These are phyloP conservation scores for Cornus suecica DNA, from an alignment of 148 eudicot genomes.

Conservation along the genomic window DNA sequence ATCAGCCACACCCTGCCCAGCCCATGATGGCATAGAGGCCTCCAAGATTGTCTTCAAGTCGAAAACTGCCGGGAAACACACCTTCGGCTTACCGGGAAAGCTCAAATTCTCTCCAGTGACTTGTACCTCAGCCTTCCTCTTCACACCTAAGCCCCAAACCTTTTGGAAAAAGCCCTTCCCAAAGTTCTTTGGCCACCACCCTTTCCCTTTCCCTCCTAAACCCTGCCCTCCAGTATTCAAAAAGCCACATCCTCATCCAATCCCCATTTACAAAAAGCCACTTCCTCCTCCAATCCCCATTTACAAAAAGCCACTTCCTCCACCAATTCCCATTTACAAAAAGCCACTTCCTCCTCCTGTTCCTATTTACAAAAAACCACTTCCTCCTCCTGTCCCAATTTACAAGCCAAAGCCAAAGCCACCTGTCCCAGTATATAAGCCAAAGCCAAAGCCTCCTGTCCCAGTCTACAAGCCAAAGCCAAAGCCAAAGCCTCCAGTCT, in stretches of 20 bases:
- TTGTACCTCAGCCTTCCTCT: constrained; percentile 42
- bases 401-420: constrained; percentile 9
- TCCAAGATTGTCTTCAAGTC: constrained; percentile 30
- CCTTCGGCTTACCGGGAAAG: constrained; percentile 26
- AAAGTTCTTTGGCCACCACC: constrained; percentile 7
- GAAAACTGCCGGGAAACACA: constrained; percentile 26
- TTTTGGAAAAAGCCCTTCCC: background rate
- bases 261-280: background rate
- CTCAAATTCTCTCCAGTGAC: constrained; percentile 33
- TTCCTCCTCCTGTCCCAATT: background rate
- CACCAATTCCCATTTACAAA: background rate
- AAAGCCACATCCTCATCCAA: background rate
- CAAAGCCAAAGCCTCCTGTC: constrained; percentile 2
- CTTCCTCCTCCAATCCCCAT: background rate
- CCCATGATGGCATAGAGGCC: constrained; percentile 25
- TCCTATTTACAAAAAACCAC: constrained; percentile 8
- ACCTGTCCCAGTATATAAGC: background rate
- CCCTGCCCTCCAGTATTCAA: background rate
- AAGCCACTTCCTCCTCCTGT: constrained; percentile 15
- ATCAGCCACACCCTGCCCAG: constrained; percentile 30
- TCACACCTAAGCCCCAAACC: constrained; percentile 17
- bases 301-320: background rate
- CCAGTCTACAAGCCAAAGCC: constrained; percentile 25
- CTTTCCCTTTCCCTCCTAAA: constrained; percentile 10
- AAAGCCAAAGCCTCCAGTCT: constrained; percentile 14